These are phyloP conservation scores for Aspergillus novofumigatus DNA, from an alignment of 2,329 filamentous ascomycete species.

Conservation along the genomic window DNA sequence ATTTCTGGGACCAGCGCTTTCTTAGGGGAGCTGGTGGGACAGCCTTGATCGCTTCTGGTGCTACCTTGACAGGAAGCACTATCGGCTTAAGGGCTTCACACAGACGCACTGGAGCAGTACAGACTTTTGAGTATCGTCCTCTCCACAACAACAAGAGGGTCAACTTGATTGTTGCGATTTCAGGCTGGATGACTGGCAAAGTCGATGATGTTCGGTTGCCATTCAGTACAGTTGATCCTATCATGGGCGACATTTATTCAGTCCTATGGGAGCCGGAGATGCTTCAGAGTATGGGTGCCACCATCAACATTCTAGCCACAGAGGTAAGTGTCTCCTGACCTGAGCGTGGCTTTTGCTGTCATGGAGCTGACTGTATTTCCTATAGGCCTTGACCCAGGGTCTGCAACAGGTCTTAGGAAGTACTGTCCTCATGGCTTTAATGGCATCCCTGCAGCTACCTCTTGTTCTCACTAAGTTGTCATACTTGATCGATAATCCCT, in stretches of 20 bases:
- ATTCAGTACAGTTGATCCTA: slow-evolving; percentile 91
- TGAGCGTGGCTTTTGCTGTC: background rate
- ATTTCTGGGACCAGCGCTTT: slow-evolving; percentile 85
- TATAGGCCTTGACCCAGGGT: slow-evolving; percentile 84
- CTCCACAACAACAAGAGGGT: slow-evolving; percentile 97
- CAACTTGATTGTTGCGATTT: slow-evolving; percentile 90
- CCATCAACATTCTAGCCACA: slow-evolving; percentile 95
- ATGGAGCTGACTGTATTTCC: slow-evolving; percentile 21
- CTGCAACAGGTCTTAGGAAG: slow-evolving; percentile 91
- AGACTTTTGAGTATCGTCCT: slow-evolving; percentile 94
- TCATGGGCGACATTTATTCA: slow-evolving; percentile 98
- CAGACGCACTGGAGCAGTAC: slow-evolving; percentile 83
- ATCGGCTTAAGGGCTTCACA: slow-evolving; percentile 84
- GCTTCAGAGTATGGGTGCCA: slow-evolving; percentile 95
- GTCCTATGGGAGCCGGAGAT: slow-evolving; percentile 98
- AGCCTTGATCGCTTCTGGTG: slow-evolving; percentile 86
- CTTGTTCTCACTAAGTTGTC: slow-evolving; percentile 88
- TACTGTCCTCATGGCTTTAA: slow-evolving; percentile 81
- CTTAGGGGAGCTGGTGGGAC: slow-evolving; percentile 88
- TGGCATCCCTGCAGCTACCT: slow-evolving; percentile 90
- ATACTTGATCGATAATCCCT: slow-evolving; percentile 97
- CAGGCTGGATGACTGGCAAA: slow-evolving; percentile 98
- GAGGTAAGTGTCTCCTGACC: slow-evolving; percentile 58
- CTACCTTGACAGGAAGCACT: slow-evolving; percentile 78
- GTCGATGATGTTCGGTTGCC: slow-evolving; percentile 93